Evolutionary conservation across 768 basidiomycete species (phyloP).

Genomic region (Floccularia luteovirens): DNA sequence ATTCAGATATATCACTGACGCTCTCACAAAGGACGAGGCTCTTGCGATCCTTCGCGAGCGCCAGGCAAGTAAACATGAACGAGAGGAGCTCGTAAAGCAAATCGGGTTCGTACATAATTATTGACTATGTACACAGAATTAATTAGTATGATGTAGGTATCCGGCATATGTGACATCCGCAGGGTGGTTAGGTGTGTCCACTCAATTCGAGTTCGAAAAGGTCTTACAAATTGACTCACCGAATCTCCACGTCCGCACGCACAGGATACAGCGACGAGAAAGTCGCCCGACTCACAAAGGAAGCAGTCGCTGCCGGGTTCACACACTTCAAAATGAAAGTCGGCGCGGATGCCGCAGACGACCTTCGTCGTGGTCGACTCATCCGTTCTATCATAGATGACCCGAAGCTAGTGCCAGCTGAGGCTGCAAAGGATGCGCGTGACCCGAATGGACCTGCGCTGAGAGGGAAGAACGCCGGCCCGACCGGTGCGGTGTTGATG

Average conservation of each 20-base stretch:
- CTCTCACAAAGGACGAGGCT: conserved; percentile 87
- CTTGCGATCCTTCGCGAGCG: conserved; percentile 73
- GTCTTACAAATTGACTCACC: background rate
- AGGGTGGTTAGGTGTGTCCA: conserved; percentile 70
- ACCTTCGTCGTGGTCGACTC: conserved; percentile 79
- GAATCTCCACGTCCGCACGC: too few relatives aligned
- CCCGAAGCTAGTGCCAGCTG: conserved; percentile 69
- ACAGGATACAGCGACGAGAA: conserved; percentile 90
- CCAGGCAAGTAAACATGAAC: conserved; percentile 67
- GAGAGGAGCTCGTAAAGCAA: conserved; percentile 70
- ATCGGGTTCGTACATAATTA: conserved; percentile 37
- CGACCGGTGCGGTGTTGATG: conserved; percentile 92
- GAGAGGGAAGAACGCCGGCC: conserved; percentile 87
- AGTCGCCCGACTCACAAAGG: conserved; percentile 76
- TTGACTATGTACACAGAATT: background rate
- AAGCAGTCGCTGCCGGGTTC: conserved; percentile 83
- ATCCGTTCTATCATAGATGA: conserved; percentile 96
- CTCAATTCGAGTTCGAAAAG: background rate
- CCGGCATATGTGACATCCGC: conserved; percentile 93
- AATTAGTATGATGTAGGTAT: conserved; percentile 39
- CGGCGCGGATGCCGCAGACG: conserved; percentile 73
- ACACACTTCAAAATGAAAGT: conserved; percentile 99
- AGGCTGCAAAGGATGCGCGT: conserved; percentile 40
- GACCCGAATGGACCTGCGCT: conserved; percentile 58
- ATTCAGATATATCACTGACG: conserved; percentile 91